Evolutionary conservation across 306 rosid genomes (phyloP), one percentile per base, ranked within the genome.

Genomic region (Vachellia collinsii): DNA sequence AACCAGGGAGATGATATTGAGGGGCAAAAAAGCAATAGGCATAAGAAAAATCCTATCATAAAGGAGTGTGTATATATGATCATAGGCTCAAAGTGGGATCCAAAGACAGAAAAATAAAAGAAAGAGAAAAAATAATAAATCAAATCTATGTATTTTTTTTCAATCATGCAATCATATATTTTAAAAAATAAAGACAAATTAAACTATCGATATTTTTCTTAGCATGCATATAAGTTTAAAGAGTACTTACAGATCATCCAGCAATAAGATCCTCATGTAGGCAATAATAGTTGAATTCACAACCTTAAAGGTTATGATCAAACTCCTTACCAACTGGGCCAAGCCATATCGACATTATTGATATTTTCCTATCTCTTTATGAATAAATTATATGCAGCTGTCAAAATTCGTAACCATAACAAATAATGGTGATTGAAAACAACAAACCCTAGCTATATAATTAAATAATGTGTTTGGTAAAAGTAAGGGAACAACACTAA

Each of bases 401-500:
- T 4, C 37, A 23, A 20, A 9, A 56, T 56, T 56, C 29, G 3
- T 56, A 54, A n/a, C 22, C 4, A 8, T 17, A 54, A 8, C 61
- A 54, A 19, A 54, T n/a, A n/a, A n/a, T 56, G 63, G 63, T 56
- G 29, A 56, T 20, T 56, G 63, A 19, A 56, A 56, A 54, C 14
- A 50, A 16, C 7, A 4, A 1, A 59, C 53, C 53, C 53, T 47
- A 11, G 4, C 4, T 19, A 54, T 8, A 56, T 56, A 56, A 8
- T 56, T 29, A n/a, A n/a, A n/a, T n/a, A 29, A 62, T 11, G 38
- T 62, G 41, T 29, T 62, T 12, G 68, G 39, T 62, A 34, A 77
- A 86, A 79, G 38, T 0, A 44, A 39, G 39, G 56, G 74, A 80
- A 70, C 82, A 83, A 3, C 78, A 72, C 72, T 83, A 77, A 23